Conservation (phyloP, 805 yeast species). For the Wickerhamiella qilinensis region DNA sequence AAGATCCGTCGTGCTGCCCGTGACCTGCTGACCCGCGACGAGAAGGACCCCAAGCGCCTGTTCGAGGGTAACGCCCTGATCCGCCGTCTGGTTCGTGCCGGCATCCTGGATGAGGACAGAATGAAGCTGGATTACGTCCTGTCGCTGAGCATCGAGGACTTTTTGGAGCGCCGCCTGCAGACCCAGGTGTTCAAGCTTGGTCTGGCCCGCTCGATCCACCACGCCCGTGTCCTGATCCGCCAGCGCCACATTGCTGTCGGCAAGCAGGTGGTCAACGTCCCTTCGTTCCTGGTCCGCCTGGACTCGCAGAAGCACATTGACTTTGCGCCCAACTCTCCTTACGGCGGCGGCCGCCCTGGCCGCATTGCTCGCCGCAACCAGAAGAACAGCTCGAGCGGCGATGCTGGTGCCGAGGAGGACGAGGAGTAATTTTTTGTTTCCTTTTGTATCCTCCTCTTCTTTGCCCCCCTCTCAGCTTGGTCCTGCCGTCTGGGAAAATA, state of each 20-base stretch:
- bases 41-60: conserved; percentile 99
- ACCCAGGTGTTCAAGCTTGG: conserved; percentile 99
- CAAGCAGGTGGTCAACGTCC: conserved; percentile 96
- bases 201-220: conserved; percentile 98
- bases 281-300: conserved; percentile 98
- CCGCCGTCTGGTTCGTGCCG: conserved; percentile 98
- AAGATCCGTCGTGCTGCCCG: conserved; percentile 99
- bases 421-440: conserved; percentile 21
- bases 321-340: conserved; percentile 97
- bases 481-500: not conserved
- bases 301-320: conserved; percentile 99
- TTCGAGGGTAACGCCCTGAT: conserved; percentile 99
- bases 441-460: too few relatives aligned
- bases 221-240: conserved; percentile 96
- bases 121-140: conserved; percentile 99
- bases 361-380: conserved; percentile 95
- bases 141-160: conserved; percentile 95
- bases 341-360: conserved; percentile 99
- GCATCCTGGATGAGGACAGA: conserved; percentile 98
- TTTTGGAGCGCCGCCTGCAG: conserved; percentile 99
- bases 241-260: conserved; percentile 99
- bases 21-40: conserved; percentile 98
- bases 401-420: conserved; percentile 58
- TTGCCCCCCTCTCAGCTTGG: too few relatives aligned
- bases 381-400: conserved; percentile 47